These are phyloP conservation scores for Coniochaeta pulveracea DNA, from an alignment of 2,329 filamentous ascomycete species.

Conservation along the genomic window DNA sequence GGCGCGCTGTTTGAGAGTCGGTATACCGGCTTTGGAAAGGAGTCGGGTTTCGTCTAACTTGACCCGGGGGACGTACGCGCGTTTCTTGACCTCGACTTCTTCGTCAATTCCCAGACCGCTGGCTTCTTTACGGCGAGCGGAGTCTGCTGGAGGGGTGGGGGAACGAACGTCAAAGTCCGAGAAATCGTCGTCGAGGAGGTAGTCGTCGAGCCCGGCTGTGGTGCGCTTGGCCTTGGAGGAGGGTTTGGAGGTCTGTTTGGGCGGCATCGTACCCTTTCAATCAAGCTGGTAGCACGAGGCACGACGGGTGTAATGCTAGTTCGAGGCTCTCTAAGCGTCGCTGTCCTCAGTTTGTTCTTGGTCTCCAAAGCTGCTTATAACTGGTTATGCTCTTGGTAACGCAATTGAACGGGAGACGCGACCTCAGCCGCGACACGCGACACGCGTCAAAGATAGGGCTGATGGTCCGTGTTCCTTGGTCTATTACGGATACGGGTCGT, in stretches of 20 bases:
- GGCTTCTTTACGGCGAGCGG: conserved; percentile 36
- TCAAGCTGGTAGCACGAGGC: no score
- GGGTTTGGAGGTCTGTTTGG: conserved; percentile 10
- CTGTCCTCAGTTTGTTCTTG: no score
- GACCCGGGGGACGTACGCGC: conserved; percentile 57
- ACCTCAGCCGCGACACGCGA: no score
- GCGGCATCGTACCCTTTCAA: conserved; percentile 20
- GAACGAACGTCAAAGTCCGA: conserved; percentile 39
- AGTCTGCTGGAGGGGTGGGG: conserved; percentile 26
- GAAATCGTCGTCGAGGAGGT: conserved; percentile 58
- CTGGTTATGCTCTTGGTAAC: no score
- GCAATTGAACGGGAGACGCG: no score
- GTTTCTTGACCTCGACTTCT: conserved; percentile 72
- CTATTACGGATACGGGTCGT: no score
- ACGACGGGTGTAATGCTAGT: no score
- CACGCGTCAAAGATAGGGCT: no score
- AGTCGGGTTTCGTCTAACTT: conserved; percentile 84
- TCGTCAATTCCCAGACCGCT: conserved; percentile 69
- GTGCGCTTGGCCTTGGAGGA: neutral
- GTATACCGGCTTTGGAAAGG: conserved; percentile 75
- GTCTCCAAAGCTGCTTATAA: no score
- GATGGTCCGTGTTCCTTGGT: no score
- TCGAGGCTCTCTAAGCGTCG: no score
- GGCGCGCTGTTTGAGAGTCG: conserved; percentile 63
- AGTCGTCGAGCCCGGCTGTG: conserved; percentile 1